A percentile compares a stretch with the other conserved stretches of the same genome.
These are phyloP conservation scores for Echinosophora koreensis DNA, from an alignment of 306 rosid genomes.

Conservation along the genomic window DNA sequence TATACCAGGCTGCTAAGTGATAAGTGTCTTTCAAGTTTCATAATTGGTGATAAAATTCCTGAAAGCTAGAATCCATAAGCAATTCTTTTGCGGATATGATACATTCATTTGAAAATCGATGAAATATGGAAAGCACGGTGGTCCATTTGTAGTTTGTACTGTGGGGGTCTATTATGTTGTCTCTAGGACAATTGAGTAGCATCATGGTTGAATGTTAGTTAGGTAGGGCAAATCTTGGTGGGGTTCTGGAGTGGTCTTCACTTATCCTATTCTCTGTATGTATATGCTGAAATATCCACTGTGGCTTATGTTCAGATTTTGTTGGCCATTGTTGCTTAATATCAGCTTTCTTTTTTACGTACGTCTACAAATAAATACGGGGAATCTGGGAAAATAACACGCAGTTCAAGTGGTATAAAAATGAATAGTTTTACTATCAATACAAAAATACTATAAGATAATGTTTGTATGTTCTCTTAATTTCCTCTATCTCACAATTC, in stretches of 20 bases:
- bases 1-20: too few relatives aligned
- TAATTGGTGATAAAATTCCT: neutral
- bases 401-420: too few relatives aligned
- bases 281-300: neutral
- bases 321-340: neutral
- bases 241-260: neutral
- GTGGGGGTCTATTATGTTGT: neutral
- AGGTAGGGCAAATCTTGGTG: constrained; percentile 6
- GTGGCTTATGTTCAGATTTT: neutral
- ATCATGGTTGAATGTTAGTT: neutral
- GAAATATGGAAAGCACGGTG: neutral
- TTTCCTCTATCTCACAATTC: too few relatives aligned
- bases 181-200: too few relatives aligned
- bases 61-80: too few relatives aligned
- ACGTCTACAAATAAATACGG: too few relatives aligned
- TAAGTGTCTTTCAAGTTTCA: neutral
- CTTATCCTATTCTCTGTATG: neutral
- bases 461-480: too few relatives aligned
- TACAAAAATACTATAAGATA: too few relatives aligned
- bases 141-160: neutral
- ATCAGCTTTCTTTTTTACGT: too few relatives aligned
- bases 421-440: too few relatives aligned
- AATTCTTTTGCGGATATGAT: neutral
- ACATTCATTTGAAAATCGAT: too few relatives aligned
- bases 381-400: too few relatives aligned